Conservation (phyloP, 345 rosid genomes). For the Lepidium africanum region DNA sequence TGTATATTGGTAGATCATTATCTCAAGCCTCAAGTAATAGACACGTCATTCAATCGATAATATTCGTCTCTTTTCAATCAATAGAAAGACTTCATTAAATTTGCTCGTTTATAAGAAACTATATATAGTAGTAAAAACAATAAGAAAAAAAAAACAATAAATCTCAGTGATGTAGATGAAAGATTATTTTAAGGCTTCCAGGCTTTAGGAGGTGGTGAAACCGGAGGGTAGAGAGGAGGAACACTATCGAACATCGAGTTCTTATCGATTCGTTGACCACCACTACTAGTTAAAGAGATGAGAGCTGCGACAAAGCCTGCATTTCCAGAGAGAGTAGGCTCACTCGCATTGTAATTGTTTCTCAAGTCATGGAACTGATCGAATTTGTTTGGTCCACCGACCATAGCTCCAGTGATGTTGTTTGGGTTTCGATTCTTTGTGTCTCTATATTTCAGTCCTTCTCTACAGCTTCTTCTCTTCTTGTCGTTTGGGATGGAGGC, state of each 20-base stretch:
- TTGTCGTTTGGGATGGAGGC: slow-evolving; percentile 62
- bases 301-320: slow-evolving; percentile 85
- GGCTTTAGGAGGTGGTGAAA: slow-evolving; percentile 69
- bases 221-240: slow-evolving; percentile 69
- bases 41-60: no score
- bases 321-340: slow-evolving; percentile 77
- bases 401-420: slow-evolving; percentile 87
- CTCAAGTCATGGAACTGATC: slow-evolving; percentile 63
- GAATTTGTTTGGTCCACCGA: slow-evolving; percentile 63
- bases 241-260: slow-evolving; percentile 60
- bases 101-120: no score
- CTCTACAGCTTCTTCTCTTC: slow-evolving; percentile 55
- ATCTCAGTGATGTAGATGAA: background rate
- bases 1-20: no score
- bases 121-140: no score
- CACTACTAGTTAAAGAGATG: slow-evolving; percentile 52
- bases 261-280: slow-evolving; percentile 44
- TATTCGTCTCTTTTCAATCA: no score
- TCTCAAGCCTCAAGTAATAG: no score
- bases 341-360: slow-evolving; percentile 46
- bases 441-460: slow-evolving; percentile 65
- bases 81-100: no score
- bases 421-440: slow-evolving; percentile 50
- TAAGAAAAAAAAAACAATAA: background rate
- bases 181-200: slow-evolving; percentile 59